These are phyloP conservation scores for Neopestalotiopsis clavispora DNA, from an alignment of 2,329 filamentous ascomycete species.

Conservation along the genomic window DNA sequence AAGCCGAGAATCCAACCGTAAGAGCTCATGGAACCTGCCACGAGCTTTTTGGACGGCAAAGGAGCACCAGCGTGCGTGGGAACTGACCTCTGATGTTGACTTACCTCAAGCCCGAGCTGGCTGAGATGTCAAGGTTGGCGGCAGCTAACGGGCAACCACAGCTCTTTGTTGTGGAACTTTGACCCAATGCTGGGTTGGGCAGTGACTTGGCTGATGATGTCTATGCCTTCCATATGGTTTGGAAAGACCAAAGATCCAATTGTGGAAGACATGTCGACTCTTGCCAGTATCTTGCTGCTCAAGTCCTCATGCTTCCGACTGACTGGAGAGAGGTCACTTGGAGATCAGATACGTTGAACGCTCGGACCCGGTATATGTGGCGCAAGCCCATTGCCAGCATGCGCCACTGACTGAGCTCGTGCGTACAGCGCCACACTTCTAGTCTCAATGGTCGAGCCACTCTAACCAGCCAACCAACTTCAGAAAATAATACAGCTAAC, in stretches of 20 bases:
- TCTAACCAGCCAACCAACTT: too few relatives aligned
- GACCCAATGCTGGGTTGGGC: not conserved
- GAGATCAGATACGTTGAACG: not conserved
- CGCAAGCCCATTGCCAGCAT: not conserved
- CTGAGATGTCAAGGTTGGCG: conserved; percentile 4
- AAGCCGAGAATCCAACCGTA: not conserved
- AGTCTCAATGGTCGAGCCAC: too few relatives aligned
- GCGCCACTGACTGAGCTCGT: not conserved
- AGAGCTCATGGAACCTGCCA: not conserved
- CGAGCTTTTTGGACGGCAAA: not conserved
- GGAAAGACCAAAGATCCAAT: not conserved
- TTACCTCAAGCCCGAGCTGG: conserved; percentile 10
- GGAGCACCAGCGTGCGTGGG: not conserved
- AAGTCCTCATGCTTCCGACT: conserved; percentile 8
- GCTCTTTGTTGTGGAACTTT: conserved; percentile 13
- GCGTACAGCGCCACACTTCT: too few relatives aligned
- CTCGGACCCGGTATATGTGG: conserved; percentile 1
- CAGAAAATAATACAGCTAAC: too few relatives aligned
- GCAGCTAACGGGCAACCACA: conserved; percentile 15
- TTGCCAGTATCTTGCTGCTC: not conserved
- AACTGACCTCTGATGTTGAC: conserved; percentile 16
- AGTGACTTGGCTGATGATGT: not conserved
- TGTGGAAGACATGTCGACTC: conserved; percentile 12
- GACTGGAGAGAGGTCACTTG: not conserved
- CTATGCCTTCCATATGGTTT: not conserved